phyloP scores from a whole-genome alignment of 78 protist species.

The Andalucia godoyi region DNA sequence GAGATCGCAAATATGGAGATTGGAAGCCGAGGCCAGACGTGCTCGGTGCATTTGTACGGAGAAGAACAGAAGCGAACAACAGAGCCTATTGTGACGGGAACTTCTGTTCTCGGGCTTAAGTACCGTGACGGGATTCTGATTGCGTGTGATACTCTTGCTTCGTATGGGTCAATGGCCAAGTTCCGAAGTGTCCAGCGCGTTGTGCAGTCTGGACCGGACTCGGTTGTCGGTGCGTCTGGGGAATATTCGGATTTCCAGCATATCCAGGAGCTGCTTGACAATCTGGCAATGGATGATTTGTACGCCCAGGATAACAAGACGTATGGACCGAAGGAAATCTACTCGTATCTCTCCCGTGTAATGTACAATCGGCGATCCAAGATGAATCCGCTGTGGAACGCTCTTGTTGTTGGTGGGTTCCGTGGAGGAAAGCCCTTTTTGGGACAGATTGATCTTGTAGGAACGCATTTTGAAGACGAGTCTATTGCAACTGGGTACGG shows the following conservation, averaged over 20 bases:
- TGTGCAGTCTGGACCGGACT: constrained; percentile 16
- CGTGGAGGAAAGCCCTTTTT: constrained; percentile 33
- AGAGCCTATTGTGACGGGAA: constrained; percentile 71
- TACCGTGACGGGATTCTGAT: constrained; percentile 80
- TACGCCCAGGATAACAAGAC: constrained; percentile 32
- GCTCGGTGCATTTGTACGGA: too few species aligned
- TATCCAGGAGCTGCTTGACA: constrained; percentile 32
- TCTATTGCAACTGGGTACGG: constrained; percentile 81
- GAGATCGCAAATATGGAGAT: too few species aligned
- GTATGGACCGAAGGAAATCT: constrained; percentile 29
- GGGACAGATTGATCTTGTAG: constrained; percentile 49
- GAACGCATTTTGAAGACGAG: constrained; percentile 51
- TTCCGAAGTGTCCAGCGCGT: constrained; percentile 52
- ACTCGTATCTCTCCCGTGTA: constrained; percentile 38
- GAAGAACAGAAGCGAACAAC: too few species aligned
- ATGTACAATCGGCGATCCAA: constrained; percentile 64
- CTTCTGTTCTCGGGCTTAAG: constrained; percentile 79
- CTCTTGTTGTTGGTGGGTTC: constrained; percentile 60
- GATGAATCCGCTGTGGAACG: constrained; percentile 65
- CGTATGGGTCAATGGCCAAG: constrained; percentile 83
- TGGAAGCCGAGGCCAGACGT: too few species aligned
- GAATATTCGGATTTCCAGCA: constrained; percentile 81
- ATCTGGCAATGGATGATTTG: not conserved
- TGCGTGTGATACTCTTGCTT: constrained; percentile 75
- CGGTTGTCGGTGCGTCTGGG: constrained; percentile 68